phyloP scores from a whole-genome alignment of 225 moss, liverwort and hornwort genomes.

The Straminergon stramineum region DNA sequence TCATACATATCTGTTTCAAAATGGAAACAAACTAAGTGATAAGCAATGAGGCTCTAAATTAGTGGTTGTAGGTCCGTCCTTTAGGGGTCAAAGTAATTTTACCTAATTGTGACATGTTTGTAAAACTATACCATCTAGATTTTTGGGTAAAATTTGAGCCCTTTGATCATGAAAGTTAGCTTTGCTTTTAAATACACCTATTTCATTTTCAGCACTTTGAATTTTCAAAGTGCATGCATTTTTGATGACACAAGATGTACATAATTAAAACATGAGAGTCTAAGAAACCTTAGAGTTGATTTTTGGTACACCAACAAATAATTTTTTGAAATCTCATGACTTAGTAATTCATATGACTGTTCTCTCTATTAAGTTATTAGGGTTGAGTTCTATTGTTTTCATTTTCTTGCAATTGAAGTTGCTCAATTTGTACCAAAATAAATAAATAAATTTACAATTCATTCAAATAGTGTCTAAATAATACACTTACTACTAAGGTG shows the following conservation, averaged over 20 bases:
- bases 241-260: not conserved
- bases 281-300: not conserved
- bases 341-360: not conserved
- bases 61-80: too few relatives aligned
- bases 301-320: not conserved
- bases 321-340: not conserved
- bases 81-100: not conserved
- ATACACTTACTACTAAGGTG: too few relatives aligned
- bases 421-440: not conserved
- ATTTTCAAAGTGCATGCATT: not conserved
- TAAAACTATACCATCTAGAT: not conserved
- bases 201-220: not conserved
- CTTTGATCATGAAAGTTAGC: not conserved
- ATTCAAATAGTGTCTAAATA: not conserved
- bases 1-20: too few relatives aligned
- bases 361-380: accelerated
- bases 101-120: not conserved
- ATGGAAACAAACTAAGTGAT: too few relatives aligned
- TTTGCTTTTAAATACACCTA: not conserved
- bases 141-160: not conserved
- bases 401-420: not conserved
- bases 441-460: too few relatives aligned
- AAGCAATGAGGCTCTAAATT: too few relatives aligned
- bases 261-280: not conserved
- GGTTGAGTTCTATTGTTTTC: accelerated